Percentiles rank a stretch among this genome's conserved stretches.
These are phyloP conservation scores for Penicillium sp. DNA, from an alignment of 2,329 filamentous ascomycete genomes.

Conservation along the genomic window DNA sequence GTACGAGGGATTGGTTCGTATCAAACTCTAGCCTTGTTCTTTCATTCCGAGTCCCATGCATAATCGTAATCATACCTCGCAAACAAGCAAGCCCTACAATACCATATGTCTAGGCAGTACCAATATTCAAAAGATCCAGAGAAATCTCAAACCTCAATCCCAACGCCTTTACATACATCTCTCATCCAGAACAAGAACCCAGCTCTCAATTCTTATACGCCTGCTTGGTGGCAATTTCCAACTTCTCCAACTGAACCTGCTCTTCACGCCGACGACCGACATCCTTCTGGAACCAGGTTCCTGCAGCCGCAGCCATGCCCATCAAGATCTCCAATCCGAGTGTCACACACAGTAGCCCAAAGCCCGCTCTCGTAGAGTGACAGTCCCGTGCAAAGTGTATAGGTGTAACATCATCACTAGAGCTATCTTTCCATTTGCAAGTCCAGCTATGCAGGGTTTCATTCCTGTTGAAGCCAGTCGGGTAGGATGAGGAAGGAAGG, in stretches of 20 bases:
- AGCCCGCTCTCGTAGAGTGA: slow-evolving; percentile 34
- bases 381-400: slow-evolving; percentile 41
- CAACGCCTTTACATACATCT: not conserved
- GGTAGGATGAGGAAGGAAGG: slow-evolving; percentile 30
- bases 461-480: slow-evolving; percentile 28
- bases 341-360: slow-evolving; percentile 36
- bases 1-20: not conserved
- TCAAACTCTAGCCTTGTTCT: not conserved
- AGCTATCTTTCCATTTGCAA: slow-evolving; percentile 38
- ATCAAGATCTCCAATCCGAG: slow-evolving; percentile 37
- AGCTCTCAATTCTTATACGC: slow-evolving; percentile 11
- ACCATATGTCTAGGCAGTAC: not conserved
- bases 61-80: not conserved
- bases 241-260: slow-evolving; percentile 27
- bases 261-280: slow-evolving; percentile 29
- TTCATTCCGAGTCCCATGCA: not conserved
- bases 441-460: slow-evolving; percentile 45
- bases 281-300: slow-evolving; percentile 32
- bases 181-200: not conserved
- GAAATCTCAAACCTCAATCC: too few species aligned
- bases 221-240: slow-evolving; percentile 28
- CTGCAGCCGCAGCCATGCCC: slow-evolving; percentile 30
- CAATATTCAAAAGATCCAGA: not conserved
- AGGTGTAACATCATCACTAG: slow-evolving; percentile 25
- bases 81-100: not conserved